Conservation (phyloP, 2,329 filamentous ascomycete genomes). For the Madurella mycetomatis region DNA sequence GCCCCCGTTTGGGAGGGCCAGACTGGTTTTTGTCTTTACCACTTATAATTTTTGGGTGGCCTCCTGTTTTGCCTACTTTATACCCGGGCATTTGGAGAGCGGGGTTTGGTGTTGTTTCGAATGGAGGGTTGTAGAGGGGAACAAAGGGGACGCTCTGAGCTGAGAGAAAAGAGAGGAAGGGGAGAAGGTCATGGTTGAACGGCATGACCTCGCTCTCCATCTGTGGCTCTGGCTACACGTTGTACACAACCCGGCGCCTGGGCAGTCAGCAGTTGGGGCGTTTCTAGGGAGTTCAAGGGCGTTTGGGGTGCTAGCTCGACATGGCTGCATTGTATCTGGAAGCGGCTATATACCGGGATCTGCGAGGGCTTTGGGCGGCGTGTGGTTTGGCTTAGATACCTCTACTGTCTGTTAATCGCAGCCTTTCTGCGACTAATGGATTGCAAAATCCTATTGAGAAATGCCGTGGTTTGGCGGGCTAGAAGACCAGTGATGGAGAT, state of each 20-base stretch:
- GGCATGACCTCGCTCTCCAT: neutral
- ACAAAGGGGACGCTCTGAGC: neutral
- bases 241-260: neutral
- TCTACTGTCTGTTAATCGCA: neutral
- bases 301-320: neutral
- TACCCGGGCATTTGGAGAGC: neutral
- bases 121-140: neutral
- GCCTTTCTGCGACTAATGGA: neutral
- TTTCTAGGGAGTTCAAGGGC: conserved; percentile 1
- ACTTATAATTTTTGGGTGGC: too few relatives aligned
- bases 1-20: too few relatives aligned
- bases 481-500: too few relatives aligned
- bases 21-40: neutral
- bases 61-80: neutral
- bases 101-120: neutral
- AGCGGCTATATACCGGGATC: conserved; percentile 7
- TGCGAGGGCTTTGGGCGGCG: neutral
- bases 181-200: too few relatives aligned
- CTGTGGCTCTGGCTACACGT: neutral
- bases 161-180: neutral
- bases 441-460: too few relatives aligned
- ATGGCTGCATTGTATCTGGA: neutral
- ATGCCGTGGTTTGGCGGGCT: too few relatives aligned
- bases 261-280: neutral
- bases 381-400: conserved; percentile 5